These are phyloP conservation scores for Termitomyces sp. DNA, from an alignment of 768 basidiomycete species.

Conservation along the genomic window DNA sequence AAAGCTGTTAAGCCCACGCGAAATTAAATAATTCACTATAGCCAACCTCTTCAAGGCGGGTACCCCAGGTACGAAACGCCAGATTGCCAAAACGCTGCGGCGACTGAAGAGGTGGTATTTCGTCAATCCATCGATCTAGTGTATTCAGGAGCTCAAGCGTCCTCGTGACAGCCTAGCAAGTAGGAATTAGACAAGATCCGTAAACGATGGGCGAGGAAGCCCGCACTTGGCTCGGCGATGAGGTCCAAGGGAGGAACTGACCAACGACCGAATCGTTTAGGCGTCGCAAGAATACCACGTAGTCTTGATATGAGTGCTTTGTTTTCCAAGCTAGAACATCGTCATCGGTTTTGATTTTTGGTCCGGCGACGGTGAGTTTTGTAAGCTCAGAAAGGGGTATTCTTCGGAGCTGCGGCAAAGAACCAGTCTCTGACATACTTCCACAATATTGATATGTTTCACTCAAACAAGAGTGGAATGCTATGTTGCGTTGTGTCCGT, in stretches of 20 bases:
- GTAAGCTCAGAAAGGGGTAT: conserved; percentile 19
- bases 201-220: not conserved
- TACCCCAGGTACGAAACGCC: conserved; percentile 83
- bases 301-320: conserved; percentile 71
- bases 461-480: not conserved
- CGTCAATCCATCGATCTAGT: conserved; percentile 72
- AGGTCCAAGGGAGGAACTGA: conserved; percentile 42
- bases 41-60: conserved; percentile 69
- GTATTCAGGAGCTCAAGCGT: conserved; percentile 58
- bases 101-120: conserved; percentile 69
- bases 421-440: conserved; percentile 4
- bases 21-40: conserved; percentile 1
- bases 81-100: conserved; percentile 92
- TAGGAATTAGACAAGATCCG: conserved; percentile 1
- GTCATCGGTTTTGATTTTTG: conserved; percentile 65
- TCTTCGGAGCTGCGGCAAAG: conserved; percentile 22
- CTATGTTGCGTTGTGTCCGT: not conserved
- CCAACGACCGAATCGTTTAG: conserved; percentile 79
- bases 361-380: conserved; percentile 29
- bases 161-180: conserved; percentile 40
- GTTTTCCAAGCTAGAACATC: conserved; percentile 72
- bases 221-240: conserved; percentile 31
- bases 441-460: not conserved
- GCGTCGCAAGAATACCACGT: conserved; percentile 68
- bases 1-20: conserved; percentile 4